Conservation (phyloP, 2,329 filamentous ascomycete species). For the Calonectria pteridis region DNA sequence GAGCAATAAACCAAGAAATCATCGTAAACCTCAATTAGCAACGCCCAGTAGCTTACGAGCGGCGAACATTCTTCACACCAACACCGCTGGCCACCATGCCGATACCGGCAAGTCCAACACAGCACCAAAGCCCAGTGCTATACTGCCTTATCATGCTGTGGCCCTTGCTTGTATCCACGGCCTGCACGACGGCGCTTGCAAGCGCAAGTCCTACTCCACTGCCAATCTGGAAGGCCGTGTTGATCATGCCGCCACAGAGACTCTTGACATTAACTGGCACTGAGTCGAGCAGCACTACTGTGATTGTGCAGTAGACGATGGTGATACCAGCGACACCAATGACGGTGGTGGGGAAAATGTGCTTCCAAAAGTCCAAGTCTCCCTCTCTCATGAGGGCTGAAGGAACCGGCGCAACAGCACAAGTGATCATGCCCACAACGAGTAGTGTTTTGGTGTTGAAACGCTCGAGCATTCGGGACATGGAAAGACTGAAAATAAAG, state of each 20-base stretch:
- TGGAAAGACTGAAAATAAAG: constrained; percentile 4
- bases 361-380: constrained; percentile 26
- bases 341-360: constrained; percentile 26
- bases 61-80: constrained; percentile 12
- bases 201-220: constrained; percentile 26
- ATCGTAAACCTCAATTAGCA: not conserved
- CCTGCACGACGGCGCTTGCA: constrained; percentile 18
- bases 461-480: constrained; percentile 14
- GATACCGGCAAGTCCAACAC: constrained; percentile 17
- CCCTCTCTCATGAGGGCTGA: constrained; percentile 24
- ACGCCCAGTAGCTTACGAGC: not conserved
- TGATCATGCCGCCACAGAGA: constrained; percentile 27
- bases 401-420: constrained; percentile 18
- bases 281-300: constrained; percentile 9
- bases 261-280: constrained; percentile 23
- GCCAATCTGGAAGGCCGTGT: constrained; percentile 27
- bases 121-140: constrained; percentile 22
- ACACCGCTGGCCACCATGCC: constrained; percentile 18
- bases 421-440: constrained; percentile 19
- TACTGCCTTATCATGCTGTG: constrained; percentile 19
- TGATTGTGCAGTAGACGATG: constrained; percentile 22
- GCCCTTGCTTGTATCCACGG: constrained; percentile 17
- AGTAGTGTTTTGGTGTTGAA: constrained; percentile 18
- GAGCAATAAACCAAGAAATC: not conserved
- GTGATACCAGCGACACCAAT: constrained; percentile 19